These are phyloP conservation scores for Ganoderma boninense DNA, from an alignment of 1,284 basidiomycete genomes.

Conservation along the genomic window DNA sequence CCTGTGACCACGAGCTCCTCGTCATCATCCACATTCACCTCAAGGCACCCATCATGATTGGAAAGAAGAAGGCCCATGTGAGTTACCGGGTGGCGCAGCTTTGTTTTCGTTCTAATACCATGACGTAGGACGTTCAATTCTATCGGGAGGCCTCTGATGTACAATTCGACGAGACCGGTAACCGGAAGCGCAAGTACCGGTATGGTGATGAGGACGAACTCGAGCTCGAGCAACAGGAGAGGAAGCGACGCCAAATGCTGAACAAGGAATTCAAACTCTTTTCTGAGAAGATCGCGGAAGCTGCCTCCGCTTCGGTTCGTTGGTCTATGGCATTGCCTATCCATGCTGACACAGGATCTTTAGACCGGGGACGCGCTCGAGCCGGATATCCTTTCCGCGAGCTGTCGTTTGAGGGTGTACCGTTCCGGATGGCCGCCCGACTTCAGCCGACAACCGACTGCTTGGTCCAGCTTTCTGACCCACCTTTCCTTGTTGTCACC, in stretches of 20 bases:
- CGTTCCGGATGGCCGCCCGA: conserved; percentile 93
- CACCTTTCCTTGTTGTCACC: conserved; percentile 96
- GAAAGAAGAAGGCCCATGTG: conserved; percentile 97
- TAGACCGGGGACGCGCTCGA: conserved; percentile 88
- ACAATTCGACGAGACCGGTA: conserved; percentile 99
- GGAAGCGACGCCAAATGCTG: conserved; percentile 86
- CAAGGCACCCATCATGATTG: conserved; percentile 97
- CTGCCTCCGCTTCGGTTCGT: conserved; percentile 75
- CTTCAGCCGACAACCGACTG: conserved; percentile 98
- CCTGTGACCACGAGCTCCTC: conserved; percentile 96
- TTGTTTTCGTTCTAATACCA: conserved; percentile 1
- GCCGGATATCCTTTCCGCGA: conserved; percentile 97
- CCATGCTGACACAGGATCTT: conserved; percentile 19
- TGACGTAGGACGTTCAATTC: conserved; percentile 91
- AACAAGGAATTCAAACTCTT: conserved; percentile 98
- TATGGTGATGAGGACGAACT: conserved; percentile 99
- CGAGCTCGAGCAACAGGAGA: conserved; percentile 98
- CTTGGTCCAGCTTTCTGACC: conserved; percentile 94
- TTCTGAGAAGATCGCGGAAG: conserved; percentile 92
- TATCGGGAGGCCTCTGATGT: conserved; percentile 98
- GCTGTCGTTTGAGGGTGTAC: conserved; percentile 96
- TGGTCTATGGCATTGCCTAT: neutral
- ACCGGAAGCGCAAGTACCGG: conserved; percentile 95
- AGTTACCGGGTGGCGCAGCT: conserved; percentile 35
- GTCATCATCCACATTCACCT: conserved; percentile 96